Evolutionary conservation across 495 filamentous ascomycete genomes (phyloP), one percentile per base, ranked within the genome.

Genomic region (Annulohypoxylon nitens): DNA sequence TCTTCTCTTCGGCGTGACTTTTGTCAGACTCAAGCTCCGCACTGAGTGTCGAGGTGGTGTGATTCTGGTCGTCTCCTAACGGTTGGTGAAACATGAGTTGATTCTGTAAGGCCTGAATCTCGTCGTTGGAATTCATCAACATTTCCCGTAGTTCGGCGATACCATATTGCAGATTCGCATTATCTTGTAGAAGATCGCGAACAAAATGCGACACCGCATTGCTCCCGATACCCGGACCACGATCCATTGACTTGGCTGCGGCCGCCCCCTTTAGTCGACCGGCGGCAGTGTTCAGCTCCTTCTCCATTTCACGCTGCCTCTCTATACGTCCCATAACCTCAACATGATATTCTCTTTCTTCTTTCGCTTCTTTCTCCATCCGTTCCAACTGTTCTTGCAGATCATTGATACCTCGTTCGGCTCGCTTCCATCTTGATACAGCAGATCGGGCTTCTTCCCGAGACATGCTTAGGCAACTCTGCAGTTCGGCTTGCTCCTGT

Each of bases 161-260:
- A 11, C 92, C 94, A 61, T 93, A 86, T 77, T 98, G 95, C 55
- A 99, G 83, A 72, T 94, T 97, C 12, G 93, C 93, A 77, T 99
- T 99, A 78, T 99, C 95, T 76, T 97, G 92, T 39, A 99, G 81
- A 51, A 99, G 94, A 75, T 98, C 95, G 76, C 93, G 93, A 63
- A 99, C 95, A 68, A 99, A 98, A 75, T 94, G 92, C 37, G 93
- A 94, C 7, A 98, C 92, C 12, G 97, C 93, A 63, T 81, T 88
- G 41, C 87, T 86, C 6, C 88, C 85, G 34, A 73, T 71, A 0
- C 76, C 64, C 53, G 86, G 84, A 30, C 85, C 84, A 9, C 86
- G 87, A 5, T 86, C 85, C 67, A 89, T 76, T 20, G 88, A 87
- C 61, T 86, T 91, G 33, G 87, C 85, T 2, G 90, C 91, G 1